These are phyloP conservation scores for Calonectria pteridis DNA, from an alignment of 2,329 filamentous ascomycete genomes.

Conservation along the genomic window DNA sequence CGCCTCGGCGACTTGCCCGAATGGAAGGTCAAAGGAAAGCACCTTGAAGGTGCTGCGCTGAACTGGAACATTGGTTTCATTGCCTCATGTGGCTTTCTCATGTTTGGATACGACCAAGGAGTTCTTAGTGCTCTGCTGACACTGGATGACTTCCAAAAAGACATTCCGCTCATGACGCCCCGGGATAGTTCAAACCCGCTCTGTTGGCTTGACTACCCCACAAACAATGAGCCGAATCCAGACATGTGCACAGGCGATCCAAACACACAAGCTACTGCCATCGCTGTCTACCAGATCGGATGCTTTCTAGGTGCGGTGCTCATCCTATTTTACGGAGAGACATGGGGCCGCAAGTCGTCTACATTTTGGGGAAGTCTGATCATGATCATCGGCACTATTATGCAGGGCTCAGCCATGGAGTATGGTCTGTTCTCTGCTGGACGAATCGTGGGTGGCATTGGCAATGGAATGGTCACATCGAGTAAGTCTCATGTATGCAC, in stretches of 20 bases:
- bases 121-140: constrained; percentile 36
- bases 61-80: constrained; percentile 47
- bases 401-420: constrained; percentile 15
- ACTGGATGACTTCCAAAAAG: not conserved
- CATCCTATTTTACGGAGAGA: constrained; percentile 47
- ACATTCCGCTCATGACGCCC: not conserved
- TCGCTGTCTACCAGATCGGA: not conserved
- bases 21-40: constrained; percentile 28
- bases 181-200: not conserved
- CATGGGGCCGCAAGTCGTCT: constrained; percentile 47
- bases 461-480: not conserved
- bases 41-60: constrained; percentile 36
- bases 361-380: constrained; percentile 49
- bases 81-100: constrained; percentile 46
- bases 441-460: not conserved
- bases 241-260: not conserved
- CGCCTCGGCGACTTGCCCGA: not conserved
- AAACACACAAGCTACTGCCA: not conserved
- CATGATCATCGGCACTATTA: constrained; percentile 47
- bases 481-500: not conserved
- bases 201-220: not conserved
- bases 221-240: not conserved
- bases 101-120: constrained; percentile 47
- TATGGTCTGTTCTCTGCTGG: not conserved
- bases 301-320: constrained; percentile 42